Conservation (phyloP, 2,329 filamentous ascomycete genomes). For the Rachicladosporium sp. region DNA sequence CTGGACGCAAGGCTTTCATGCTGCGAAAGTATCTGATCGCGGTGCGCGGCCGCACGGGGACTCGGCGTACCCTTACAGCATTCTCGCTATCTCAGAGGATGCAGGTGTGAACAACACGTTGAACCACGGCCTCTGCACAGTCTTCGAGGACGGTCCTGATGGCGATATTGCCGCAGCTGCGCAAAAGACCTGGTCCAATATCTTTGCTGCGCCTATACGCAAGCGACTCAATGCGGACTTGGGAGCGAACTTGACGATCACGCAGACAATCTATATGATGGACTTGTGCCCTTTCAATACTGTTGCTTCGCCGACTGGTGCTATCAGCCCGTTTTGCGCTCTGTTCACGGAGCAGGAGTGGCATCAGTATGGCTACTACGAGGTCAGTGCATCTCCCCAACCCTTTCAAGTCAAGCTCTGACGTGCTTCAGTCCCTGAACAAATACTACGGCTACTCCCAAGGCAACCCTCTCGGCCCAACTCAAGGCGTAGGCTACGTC, state of each 20-base stretch:
- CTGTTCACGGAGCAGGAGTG: slow-evolving; percentile 73
- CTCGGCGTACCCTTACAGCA: slow-evolving; percentile 37
- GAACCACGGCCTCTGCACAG: slow-evolving; percentile 57
- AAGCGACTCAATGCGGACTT: slow-evolving; percentile 57
- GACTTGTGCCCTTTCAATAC: slow-evolving; percentile 80
- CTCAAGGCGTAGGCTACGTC: slow-evolving; percentile 75
- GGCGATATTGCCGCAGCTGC: slow-evolving; percentile 38
- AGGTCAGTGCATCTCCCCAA: background rate
- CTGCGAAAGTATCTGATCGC: slow-evolving; percentile 37
- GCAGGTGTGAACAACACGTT: slow-evolving; percentile 66
- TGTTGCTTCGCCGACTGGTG: slow-evolving; percentile 47
- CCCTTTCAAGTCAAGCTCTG: no score
- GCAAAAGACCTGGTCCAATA: slow-evolving; percentile 45
- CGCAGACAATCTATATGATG: slow-evolving; percentile 64
- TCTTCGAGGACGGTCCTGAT: slow-evolving; percentile 51
- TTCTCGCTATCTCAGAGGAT: slow-evolving; percentile 60
- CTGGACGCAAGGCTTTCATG: slow-evolving; percentile 63
- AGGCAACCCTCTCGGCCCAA: slow-evolving; percentile 67
- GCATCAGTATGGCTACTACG: slow-evolving; percentile 67
- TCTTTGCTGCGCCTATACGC: slow-evolving; percentile 58
- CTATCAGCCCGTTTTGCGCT: slow-evolving; percentile 58
- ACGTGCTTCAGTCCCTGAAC: slow-evolving; percentile 45
- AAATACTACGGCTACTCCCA: slow-evolving; percentile 76
- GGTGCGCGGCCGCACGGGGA: slow-evolving; percentile 21
- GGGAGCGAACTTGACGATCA: slow-evolving; percentile 51